Conservation (phyloP, 768 basidiomycete genomes). For the Leccinum variicolor region DNA sequence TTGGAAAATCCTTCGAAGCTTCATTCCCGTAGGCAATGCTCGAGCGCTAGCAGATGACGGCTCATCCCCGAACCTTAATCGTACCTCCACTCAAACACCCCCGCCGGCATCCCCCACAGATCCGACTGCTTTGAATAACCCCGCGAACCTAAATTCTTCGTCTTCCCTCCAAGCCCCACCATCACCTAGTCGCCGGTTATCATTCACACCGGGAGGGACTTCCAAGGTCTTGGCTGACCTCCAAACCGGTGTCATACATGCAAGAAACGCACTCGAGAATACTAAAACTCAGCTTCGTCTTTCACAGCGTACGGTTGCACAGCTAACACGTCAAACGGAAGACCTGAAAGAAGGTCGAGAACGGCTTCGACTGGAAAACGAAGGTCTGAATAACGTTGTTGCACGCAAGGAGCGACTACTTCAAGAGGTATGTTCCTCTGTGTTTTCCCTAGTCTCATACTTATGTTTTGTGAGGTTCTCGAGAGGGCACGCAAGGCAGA, state of each 20-base stretch:
- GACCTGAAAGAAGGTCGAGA: conserved; percentile 88
- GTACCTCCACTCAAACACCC: conserved; percentile 30
- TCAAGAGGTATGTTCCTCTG: conserved; percentile 62
- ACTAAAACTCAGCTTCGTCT: conserved; percentile 79
- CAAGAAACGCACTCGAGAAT: conserved; percentile 79
- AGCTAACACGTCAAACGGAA: conserved; percentile 80
- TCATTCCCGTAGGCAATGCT: conserved; percentile 62
- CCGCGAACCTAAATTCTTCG: conserved; percentile 34
- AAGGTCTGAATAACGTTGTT: conserved; percentile 84
- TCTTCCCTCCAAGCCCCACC: conserved; percentile 40
- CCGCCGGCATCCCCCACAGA: conserved; percentile 36
- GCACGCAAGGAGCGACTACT: conserved; percentile 81
- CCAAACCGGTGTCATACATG: conserved; percentile 78
- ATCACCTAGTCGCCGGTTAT: conserved; percentile 52
- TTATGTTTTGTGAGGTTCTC: conserved; percentile 48
- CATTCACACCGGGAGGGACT: conserved; percentile 73
- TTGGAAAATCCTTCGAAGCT: conserved; percentile 15
- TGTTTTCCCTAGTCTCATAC: neutral
- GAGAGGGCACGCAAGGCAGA: conserved; percentile 88
- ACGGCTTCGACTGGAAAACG: conserved; percentile 78
- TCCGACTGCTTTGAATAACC: conserved; percentile 24
- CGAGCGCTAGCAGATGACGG: conserved; percentile 79
- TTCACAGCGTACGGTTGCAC: conserved; percentile 80
- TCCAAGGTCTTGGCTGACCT: conserved; percentile 87
- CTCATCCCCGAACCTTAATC: conserved; percentile 33